phyloP scores from a whole-genome alignment of 352 stramenopile species.

The Globisporangium polare region DNA sequence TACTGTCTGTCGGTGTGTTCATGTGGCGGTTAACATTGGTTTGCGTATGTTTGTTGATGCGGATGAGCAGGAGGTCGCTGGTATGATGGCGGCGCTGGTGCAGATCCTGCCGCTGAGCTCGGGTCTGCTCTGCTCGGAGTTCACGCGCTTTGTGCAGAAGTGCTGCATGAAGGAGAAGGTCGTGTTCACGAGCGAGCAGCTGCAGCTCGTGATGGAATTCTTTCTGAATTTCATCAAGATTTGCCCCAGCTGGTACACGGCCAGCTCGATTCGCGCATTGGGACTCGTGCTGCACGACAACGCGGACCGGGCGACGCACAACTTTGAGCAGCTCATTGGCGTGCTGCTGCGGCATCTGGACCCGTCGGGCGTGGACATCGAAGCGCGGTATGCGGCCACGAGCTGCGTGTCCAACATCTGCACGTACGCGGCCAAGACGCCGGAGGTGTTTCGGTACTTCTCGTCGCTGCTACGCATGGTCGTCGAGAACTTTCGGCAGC shows the following conservation, averaged over 20 bases:
- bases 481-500: slow-evolving; percentile 83
- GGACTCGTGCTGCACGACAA: slow-evolving; percentile 77
- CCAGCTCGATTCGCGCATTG: slow-evolving; percentile 62
- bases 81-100: slow-evolving; percentile 50
- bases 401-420: slow-evolving; percentile 82
- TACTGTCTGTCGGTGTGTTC: not conserved
- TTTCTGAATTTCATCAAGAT: slow-evolving; percentile 74
- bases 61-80: slow-evolving; percentile 44
- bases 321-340: slow-evolving; percentile 66
- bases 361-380: slow-evolving; percentile 73
- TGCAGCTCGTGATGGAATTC: slow-evolving; percentile 63
- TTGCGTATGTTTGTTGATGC: not conserved
- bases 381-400: slow-evolving; percentile 82
- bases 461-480: slow-evolving; percentile 72
- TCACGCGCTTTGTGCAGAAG: slow-evolving; percentile 74
- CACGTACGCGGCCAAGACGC: slow-evolving; percentile 58
- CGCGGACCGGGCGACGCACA: slow-evolving; percentile 51
- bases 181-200: slow-evolving; percentile 48
- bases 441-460: slow-evolving; percentile 69
- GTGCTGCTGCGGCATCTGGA: slow-evolving; percentile 74
- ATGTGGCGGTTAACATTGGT: not conserved
- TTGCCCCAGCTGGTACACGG: slow-evolving; percentile 74
- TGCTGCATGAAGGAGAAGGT: slow-evolving; percentile 73
- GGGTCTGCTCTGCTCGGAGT: slow-evolving; percentile 74
- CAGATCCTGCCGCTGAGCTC: slow-evolving; percentile 65